Conservation (phyloP, 352 stramenopile species). For the Globisporangium nagaii region DNA sequence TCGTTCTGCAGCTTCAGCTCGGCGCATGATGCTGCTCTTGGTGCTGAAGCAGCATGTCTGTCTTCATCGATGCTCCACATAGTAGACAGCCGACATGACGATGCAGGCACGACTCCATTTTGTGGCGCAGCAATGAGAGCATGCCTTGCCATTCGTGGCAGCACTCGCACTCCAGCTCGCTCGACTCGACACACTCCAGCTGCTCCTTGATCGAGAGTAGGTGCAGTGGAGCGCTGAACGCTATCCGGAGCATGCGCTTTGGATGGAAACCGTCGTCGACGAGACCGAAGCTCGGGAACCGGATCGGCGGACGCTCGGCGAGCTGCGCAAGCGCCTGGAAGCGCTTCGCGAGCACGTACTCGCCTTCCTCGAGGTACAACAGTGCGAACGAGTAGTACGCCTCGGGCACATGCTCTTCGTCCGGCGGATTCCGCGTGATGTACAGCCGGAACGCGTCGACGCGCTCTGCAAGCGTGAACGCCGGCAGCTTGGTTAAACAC, state of each 20-base stretch:
- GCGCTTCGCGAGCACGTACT: constrained; percentile 3
- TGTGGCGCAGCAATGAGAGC: background rate
- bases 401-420: constrained; percentile 2
- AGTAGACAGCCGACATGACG: constrained; percentile 1
- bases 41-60: background rate
- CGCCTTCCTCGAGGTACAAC: constrained; percentile 4
- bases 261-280: background rate
- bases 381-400: constrained; percentile 4
- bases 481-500: background rate
- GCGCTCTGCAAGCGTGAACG: background rate
- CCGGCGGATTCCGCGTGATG: background rate
- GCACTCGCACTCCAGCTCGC: background rate
- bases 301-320: background rate
- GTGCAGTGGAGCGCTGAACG: constrained; percentile 1
- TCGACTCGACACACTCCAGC: background rate
- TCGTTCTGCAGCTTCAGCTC: background rate
- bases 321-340: constrained; percentile 1
- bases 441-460: constrained; percentile 4
- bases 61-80: background rate
- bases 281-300: background rate
- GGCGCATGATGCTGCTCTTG: background rate
- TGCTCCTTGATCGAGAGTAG: background rate
- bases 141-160: background rate
- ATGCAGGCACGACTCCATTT: background rate
- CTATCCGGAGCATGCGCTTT: constrained; percentile 1